Percentiles rank a stretch among this genome's conserved stretches.
Conservation (phyloP, 305 asterid genomes). For the Lippia alba region DNA sequence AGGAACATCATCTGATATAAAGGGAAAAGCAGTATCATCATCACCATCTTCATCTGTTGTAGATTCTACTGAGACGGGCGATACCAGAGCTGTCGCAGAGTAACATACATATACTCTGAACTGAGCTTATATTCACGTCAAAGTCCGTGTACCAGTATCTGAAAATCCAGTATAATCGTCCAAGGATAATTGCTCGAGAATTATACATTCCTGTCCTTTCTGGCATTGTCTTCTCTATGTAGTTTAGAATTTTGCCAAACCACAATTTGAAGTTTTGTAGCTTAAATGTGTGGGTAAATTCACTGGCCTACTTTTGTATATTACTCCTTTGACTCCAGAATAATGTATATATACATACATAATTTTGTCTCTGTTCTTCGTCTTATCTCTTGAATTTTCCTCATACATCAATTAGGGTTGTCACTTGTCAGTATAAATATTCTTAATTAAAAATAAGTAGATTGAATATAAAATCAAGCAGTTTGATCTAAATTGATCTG, state of each 20-base stretch:
- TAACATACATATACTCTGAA: conserved; percentile 17
- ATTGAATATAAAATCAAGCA: too few relatives aligned
- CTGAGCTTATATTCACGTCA: background rate
- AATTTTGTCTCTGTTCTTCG: background rate
- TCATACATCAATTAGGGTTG: too few relatives aligned
- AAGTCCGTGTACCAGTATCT: conserved; percentile 17
- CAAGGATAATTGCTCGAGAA: conserved; percentile 3
- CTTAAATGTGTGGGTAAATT: background rate
- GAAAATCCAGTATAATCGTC: conserved; percentile 14
- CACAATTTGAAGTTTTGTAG: conserved; percentile 10
- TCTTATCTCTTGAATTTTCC: too few relatives aligned
- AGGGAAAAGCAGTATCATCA: conserved; percentile 59
- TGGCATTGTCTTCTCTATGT: background rate
- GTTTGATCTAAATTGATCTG: too few relatives aligned
- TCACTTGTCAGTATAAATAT: too few relatives aligned
- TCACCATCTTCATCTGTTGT: conserved; percentile 40
- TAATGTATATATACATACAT: background rate
- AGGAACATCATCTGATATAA: conserved; percentile 49
- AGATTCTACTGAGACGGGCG: conserved; percentile 36
- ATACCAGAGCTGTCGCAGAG: conserved; percentile 22
- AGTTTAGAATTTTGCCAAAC: conserved; percentile 13
- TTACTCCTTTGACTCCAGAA: background rate
- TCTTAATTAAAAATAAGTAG: too few relatives aligned
- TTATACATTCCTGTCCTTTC: background rate
- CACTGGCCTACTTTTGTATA: background rate